Percentiles rank a stretch among this genome's conserved stretches.
phyloP scores from a whole-genome alignment of 192 early-diverging fungal genomes.

The Chytriomyces sp. region DNA sequence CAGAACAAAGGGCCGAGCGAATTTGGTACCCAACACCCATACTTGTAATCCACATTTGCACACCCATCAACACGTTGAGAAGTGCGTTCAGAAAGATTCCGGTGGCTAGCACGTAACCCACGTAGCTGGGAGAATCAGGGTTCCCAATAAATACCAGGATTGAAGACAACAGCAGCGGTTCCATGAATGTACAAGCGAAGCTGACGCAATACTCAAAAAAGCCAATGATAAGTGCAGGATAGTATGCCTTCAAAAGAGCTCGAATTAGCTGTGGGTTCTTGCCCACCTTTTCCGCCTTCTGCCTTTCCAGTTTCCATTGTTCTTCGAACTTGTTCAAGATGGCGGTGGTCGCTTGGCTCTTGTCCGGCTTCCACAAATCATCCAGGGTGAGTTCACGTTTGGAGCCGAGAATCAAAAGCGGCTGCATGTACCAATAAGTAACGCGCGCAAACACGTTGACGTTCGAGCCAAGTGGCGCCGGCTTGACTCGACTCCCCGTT shows the following conservation, averaged over 20 bases:
- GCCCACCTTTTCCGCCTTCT: not conserved
- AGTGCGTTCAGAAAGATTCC: slow-evolving; percentile 21
- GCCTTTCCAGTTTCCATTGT: slow-evolving; percentile 11
- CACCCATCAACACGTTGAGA: slow-evolving; percentile 9
- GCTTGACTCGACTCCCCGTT: not conserved
- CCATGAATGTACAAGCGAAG: slow-evolving; percentile 21
- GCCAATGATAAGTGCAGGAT: not conserved
- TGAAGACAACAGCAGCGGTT: slow-evolving; percentile 16
- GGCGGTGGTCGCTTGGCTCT: slow-evolving; percentile 10
- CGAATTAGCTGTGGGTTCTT: slow-evolving; percentile 12
- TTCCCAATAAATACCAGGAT: slow-evolving; percentile 13
- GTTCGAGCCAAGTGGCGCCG: slow-evolving; percentile 31
- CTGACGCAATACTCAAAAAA: slow-evolving; percentile 19
- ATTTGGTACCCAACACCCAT: slow-evolving; percentile 30
- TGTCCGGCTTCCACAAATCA: slow-evolving; percentile 35
- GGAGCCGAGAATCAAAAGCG: slow-evolving; percentile 17
- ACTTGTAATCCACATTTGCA: slow-evolving; percentile 24
- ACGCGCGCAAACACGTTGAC: slow-evolving; percentile 37
- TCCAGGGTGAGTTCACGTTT: slow-evolving; percentile 12
- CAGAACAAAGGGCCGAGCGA: slow-evolving; percentile 19
- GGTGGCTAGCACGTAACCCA: slow-evolving; percentile 23
- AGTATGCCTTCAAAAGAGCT: slow-evolving; percentile 22
- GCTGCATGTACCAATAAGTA: slow-evolving; percentile 36
- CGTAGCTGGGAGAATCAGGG: not conserved
- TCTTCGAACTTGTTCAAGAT: slow-evolving; percentile 16